Evolutionary conservation across 768 basidiomycete species (phyloP), one percentile per base, ranked within the genome.

Genomic region (Suillus brevipes): DNA sequence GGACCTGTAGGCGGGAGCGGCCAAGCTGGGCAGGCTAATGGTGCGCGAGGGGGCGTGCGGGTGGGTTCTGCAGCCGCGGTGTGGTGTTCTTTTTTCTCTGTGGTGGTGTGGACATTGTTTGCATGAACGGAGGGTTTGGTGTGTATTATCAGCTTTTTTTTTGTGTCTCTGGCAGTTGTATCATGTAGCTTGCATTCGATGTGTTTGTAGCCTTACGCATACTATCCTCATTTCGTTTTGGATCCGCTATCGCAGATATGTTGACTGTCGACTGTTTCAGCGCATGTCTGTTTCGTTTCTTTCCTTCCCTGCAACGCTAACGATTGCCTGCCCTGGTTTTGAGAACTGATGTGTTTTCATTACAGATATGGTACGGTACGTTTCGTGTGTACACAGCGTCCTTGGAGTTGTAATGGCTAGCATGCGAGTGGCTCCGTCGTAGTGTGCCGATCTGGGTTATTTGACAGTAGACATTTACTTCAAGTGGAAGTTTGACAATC

Each of bases 71-170:
- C 65, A 9, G 23, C 18, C 6, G 34, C 12, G 0, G 13, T 75
- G 36, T 76, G 75, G 75, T 64, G 52, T 25, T 58, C n/a, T 8
- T 38, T 69, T 56, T 50, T 38, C 10, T 70, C 66, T 40, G 58
- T 69, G 8, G 56, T 63, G 62, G 66, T 66, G 2, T 75, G 73
- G 75, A 38, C 60, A 47, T 64, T n/a, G n/a, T n/a, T n/a, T n/a
- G n/a, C n/a, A n/a, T n/a, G n/a, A n/a, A n/a, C n/a, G n/a, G n/a
- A n/a, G n/a, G n/a, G n/a, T n/a, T n/a, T n/a, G n/a, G n/a, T n/a
- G n/a, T n/a, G n/a, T n/a, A n/a, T n/a, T n/a, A n/a, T n/a, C n/a
- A n/a, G n/a, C n/a, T n/a, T 10, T 55, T 20, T 36, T 20, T 31
- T 31, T 31, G 4, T 31, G 31, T 31, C 31, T 34, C 31, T 34